Conservation (phyloP, 1,139 yeast genomes). For the Hansenula sp. region DNA sequence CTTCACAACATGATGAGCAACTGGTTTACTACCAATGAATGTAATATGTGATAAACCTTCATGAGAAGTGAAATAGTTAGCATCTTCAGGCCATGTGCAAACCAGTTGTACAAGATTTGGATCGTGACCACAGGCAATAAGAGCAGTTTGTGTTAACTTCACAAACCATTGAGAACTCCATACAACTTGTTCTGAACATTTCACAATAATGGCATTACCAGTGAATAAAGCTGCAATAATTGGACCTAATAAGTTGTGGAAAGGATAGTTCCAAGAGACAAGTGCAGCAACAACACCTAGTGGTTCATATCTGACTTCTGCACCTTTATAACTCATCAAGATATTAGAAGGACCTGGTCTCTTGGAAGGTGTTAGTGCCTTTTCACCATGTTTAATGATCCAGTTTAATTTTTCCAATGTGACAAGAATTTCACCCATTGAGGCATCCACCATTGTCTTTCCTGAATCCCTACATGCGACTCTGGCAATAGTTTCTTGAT, state of each 20-base stretch:
- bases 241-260: constrained; percentile 91
- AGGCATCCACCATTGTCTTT: constrained; percentile 91
- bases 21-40: constrained; percentile 91
- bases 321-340: constrained; percentile 79
- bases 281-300: constrained; percentile 85
- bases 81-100: constrained; percentile 76
- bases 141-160: constrained; percentile 62
- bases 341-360: constrained; percentile 87
- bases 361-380: constrained; percentile 60
- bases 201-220: constrained; percentile 86
- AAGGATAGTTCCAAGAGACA: constrained; percentile 96
- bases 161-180: constrained; percentile 89
- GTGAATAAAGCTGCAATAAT: constrained; percentile 81
- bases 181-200: constrained; percentile 92
- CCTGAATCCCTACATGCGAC: constrained; percentile 97
- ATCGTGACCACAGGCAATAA: constrained; percentile 68
- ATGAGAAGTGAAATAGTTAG: constrained; percentile 80
- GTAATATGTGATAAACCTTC: constrained; percentile 83
- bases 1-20: constrained; percentile 80
- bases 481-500: constrained; percentile 83
- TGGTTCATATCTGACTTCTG: constrained; percentile 92
- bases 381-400: constrained; percentile 81
- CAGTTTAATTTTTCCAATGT: constrained; percentile 89
- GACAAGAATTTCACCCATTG: constrained; percentile 93
- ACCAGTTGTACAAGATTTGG: constrained; percentile 83